Conservation (phyloP, 2,329 filamentous ascomycete species). For the Nemania bipapillata region DNA sequence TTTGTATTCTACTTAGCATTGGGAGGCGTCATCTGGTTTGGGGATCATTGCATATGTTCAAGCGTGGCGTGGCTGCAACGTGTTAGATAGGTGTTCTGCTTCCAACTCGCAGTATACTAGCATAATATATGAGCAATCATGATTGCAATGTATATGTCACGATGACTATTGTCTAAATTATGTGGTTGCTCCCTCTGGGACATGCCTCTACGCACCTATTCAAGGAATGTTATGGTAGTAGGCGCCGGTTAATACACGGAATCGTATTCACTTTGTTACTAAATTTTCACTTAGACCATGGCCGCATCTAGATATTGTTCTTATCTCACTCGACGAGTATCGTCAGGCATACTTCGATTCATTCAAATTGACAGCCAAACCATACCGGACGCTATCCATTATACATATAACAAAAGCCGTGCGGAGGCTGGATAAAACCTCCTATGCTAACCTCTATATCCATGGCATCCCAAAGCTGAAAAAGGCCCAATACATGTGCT, state of each 20-base stretch:
- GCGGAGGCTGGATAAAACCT: neutral
- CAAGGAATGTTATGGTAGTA: too few species aligned
- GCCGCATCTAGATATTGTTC: neutral
- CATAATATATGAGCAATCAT: neutral
- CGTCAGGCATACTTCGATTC: neutral
- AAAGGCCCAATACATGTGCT: neutral
- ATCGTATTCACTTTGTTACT: neutral
- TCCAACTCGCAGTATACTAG: neutral
- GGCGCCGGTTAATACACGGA: too few species aligned
- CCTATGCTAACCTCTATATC: neutral
- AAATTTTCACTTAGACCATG: neutral
- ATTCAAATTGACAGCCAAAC: neutral
- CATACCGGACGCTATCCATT: neutral
- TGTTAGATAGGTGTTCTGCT: neutral
- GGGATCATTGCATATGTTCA: conserved; percentile 21
- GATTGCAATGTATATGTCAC: neutral
- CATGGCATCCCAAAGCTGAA: too few species aligned
- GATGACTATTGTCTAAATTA: neutral
- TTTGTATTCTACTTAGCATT: conserved; percentile 37
- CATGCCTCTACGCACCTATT: neutral
- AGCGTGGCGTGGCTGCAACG: conserved; percentile 30
- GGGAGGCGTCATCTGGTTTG: conserved; percentile 39
- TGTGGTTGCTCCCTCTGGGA: neutral
- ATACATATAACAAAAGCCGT: neutral
- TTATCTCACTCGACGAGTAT: neutral